phyloP scores from a whole-genome alignment of 2,329 filamentous ascomycete species.

The Colletotrichum orbiculare region DNA sequence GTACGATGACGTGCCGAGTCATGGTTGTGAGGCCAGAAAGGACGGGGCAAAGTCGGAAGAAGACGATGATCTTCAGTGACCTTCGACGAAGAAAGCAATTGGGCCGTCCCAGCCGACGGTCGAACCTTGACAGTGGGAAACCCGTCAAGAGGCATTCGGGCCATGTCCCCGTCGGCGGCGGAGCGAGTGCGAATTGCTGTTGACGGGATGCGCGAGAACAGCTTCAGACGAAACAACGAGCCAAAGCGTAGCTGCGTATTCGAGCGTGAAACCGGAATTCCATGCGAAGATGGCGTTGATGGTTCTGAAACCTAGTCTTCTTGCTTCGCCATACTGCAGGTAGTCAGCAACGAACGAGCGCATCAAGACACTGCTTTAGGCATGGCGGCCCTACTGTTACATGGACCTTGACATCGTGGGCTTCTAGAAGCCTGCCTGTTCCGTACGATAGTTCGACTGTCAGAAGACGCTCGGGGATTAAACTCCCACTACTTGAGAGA shows the following conservation, averaged over 20 bases:
- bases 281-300: conserved; percentile 29
- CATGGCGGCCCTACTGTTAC: neutral
- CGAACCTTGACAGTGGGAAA: conserved; percentile 16
- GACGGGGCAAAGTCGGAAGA: neutral
- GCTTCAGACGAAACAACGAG: conserved; percentile 33
- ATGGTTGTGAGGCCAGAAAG: conserved; percentile 1
- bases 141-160: conserved; percentile 22
- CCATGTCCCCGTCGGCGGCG: conserved; percentile 12
- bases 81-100: neutral
- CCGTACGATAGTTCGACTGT: neutral
- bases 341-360: neutral
- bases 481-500: too few species aligned
- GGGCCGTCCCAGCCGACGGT: conserved; percentile 15
- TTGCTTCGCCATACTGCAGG: neutral
- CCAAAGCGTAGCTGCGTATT: conserved; percentile 18
- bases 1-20: conserved; percentile 26
- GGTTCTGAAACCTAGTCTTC: conserved; percentile 30
- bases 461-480: too few species aligned
- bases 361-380: conserved; percentile 17
- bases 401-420: neutral
- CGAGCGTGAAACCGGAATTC: conserved; percentile 35
- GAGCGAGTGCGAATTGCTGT: conserved; percentile 32
- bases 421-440: conserved; percentile 26
- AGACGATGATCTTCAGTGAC: too few species aligned
- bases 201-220: conserved; percentile 3